Percentiles rank a stretch among this genome's conserved stretches.
Evolutionary conservation across 768 basidiomycete genomes (phyloP).

Genomic region (Podaxis sp.): DNA sequence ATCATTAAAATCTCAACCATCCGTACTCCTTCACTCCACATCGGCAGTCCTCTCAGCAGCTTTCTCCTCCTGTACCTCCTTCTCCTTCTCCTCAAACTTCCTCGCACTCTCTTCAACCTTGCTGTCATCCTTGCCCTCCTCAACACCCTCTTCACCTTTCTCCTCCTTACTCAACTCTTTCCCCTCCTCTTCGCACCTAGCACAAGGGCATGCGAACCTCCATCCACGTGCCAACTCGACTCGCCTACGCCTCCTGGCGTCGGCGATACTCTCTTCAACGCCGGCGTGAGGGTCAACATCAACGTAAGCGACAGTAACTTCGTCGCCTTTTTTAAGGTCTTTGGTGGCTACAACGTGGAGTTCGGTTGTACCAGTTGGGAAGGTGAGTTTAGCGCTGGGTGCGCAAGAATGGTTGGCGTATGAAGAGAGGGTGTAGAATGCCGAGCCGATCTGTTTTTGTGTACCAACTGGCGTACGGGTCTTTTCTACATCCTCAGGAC

Average conservation of each 20-base stretch:
- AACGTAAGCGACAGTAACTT: conserved; percentile 74
- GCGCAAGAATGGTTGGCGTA: conserved; percentile 78
- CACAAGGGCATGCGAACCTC: conserved; percentile 76
- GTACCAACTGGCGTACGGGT: conserved; percentile 80
- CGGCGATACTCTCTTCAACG: conserved; percentile 48
- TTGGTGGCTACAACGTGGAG: conserved; percentile 66
- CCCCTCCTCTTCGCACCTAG: conserved; percentile 59
- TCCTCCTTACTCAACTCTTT: conserved; percentile 32
- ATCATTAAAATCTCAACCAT: neutral
- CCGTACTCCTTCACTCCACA: neutral
- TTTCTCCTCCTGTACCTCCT: neutral
- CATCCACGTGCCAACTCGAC: conserved; percentile 78
- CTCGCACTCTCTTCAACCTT: conserved; percentile 36
- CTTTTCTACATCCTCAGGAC: conserved; percentile 70
- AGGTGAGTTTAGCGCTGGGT: conserved; percentile 65
- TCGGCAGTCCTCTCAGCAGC: neutral
- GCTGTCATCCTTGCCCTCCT: conserved; percentile 49
- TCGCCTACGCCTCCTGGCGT: conserved; percentile 64
- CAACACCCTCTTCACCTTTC: conserved; percentile 27
- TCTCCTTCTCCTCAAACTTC: conserved; percentile 22
- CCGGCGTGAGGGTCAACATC: conserved; percentile 52
- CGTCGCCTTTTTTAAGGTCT: conserved; percentile 72
- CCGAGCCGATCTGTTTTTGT: conserved; percentile 70
- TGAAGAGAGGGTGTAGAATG: conserved; percentile 73
- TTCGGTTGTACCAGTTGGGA: conserved; percentile 64